These are phyloP conservation scores for Panaeolus papilionaceus DNA, from an alignment of 768 basidiomycete species.

Conservation along the genomic window DNA sequence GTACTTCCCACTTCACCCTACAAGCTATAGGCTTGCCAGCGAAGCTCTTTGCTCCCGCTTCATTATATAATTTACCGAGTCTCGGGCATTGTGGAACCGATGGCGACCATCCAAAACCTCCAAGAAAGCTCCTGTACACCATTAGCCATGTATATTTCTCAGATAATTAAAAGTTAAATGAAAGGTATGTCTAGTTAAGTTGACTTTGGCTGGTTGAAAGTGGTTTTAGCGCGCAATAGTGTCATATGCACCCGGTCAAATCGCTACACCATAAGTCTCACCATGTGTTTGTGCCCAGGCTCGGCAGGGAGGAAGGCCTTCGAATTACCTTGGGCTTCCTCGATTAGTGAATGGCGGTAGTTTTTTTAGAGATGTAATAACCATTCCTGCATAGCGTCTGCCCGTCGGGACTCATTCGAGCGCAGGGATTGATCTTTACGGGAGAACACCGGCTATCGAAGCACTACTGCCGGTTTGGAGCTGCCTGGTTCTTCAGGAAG, in stretches of 20 bases:
- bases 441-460: not conserved
- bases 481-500: not conserved
- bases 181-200: not conserved
- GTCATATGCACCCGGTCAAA: not conserved
- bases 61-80: not conserved
- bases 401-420: not conserved
- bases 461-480: not conserved
- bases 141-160: too few species aligned
- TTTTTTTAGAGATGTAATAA: not conserved
- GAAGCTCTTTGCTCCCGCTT: not conserved
- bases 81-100: not conserved
- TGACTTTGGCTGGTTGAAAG: not conserved
- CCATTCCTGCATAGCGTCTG: not conserved
- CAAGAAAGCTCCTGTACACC: too few species aligned
- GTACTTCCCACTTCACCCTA: too few species aligned
- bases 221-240: slow-evolving; percentile 7
- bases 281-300: not conserved
- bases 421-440: not conserved
- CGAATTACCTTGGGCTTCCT: not conserved
- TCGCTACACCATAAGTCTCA: not conserved
- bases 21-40: not conserved
- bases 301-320: not conserved
- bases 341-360: not conserved
- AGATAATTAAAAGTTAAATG: not conserved
- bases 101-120: too few species aligned